Evolutionary conservation across 441 rosid genomes (phyloP).

Genomic region (Gossypium davidsonii): DNA sequence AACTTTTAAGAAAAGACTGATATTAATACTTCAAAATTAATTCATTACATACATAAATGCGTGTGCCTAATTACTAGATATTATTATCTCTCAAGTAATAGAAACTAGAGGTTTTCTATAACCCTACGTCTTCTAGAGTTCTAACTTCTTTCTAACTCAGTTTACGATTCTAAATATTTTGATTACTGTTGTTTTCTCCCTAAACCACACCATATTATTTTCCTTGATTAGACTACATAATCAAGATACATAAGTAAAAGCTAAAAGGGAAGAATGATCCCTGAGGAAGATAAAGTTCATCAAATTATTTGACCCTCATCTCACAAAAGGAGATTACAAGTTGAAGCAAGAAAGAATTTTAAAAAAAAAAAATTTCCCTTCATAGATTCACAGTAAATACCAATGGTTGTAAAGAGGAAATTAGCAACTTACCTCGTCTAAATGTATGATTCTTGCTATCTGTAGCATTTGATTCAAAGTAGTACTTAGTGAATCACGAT

Average conservation of each 20-base stretch:
- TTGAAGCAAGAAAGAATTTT: not conserved
- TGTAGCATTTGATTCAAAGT: constrained; percentile 46
- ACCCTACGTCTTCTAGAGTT: too few relatives aligned
- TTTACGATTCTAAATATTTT: too few relatives aligned
- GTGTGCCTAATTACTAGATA: too few relatives aligned
- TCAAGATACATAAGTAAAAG: not conserved
- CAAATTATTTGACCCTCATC: not conserved
- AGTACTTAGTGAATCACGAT: constrained; percentile 30
- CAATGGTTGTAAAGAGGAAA: not conserved
- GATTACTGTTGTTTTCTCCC: too few relatives aligned
- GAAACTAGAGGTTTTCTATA: too few relatives aligned
- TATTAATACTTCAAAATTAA: too few relatives aligned
- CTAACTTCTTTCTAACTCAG: too few relatives aligned
- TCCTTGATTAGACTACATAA: not conserved
- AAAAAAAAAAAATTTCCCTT: not conserved
- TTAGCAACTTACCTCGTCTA: constrained; percentile 57
- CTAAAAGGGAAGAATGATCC: not conserved
- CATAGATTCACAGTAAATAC: not conserved
- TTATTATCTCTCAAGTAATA: too few relatives aligned
- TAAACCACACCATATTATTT: not conserved
- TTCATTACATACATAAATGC: too few relatives aligned
- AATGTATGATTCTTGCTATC: constrained; percentile 56
- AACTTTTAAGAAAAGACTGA: too few relatives aligned
- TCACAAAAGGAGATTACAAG: not conserved
- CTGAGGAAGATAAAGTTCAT: not conserved